Base-by-base conservation (phyloP, 2,329 filamentous ascomycete species). In the Talaromyces sp. region DNA sequence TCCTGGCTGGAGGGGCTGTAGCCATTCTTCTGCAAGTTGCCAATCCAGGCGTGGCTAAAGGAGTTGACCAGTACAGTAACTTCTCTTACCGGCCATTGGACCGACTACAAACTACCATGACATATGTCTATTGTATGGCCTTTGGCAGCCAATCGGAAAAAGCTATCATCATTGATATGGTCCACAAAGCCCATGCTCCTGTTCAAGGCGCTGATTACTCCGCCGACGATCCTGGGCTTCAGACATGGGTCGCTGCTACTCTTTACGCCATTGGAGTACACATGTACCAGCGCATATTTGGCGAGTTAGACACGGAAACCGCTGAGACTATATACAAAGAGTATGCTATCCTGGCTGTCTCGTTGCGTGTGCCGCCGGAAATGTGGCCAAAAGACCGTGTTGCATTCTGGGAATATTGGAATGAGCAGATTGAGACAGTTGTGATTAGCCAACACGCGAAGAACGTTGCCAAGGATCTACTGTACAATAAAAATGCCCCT, bases 21-120 rank as follows among this genome's bases (percentile, higher is more conserved):
- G 75, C 76, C 23, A 76, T 79, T 54, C 68, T 79, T 2, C 70
- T 78, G 9, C 77, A 78, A 61, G 72, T 78, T n/a, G 75, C 77
- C 36, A 72, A 76, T 57, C 75, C 77, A 0, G 73, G 72, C 8
- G 70, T 78, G 5, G 76, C 69, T 6, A 70, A 71, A 31, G 76
- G 76, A 27, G 74, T 75, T 31, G 67, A 73, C 63, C 65, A 72
- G 55, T 74, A 77, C 64, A 76, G 73, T 68, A 77, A 74, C 65
- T 78, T 78, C 60, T 70, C 71, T 28, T 71, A 72, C 59, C 70
- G 75, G 10, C 72, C 73, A 1, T 59, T 71, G 12, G 72, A 77
- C 60, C 71, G 75, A 12, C 73, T 78, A 5, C 69, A 71, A 10
- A 76, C 74, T 0, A 78, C 74, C 14, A 74, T 76, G 69, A 74